Evolutionary conservation across 768 basidiomycete genomes (phyloP), one percentile per base, ranked within the genome.

Genomic region (Mycena leptocephala): DNA sequence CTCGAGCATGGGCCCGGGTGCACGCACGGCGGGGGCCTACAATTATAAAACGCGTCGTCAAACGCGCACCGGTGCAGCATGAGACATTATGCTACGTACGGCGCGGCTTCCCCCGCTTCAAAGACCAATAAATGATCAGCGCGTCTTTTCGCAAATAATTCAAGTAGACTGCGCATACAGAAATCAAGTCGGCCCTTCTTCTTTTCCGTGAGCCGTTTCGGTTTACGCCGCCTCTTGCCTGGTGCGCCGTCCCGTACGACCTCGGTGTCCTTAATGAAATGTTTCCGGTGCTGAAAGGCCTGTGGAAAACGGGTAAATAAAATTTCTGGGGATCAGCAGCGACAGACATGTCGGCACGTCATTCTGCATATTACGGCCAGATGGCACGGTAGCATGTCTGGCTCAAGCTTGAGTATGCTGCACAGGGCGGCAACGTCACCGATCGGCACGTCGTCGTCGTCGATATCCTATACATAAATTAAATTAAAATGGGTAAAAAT

Each of bases 331-430:
- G 80, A 79, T 33, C 41, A 24, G 28, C 22, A 72, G 13, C 13
- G 6, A 22, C 76, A 41, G 75, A 89, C 91, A 82, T 92, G 86
- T 33, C 82, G 81, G 71, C 92, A 93, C 13, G 86, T 85, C 72
- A 86, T 89, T 14, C 87, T 84, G 59, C 88, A 89, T 35, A 92
- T 85, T 1, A 83, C 75, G 24, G 91, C 88, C 32, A 92, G 75
- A 75, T 90, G 84, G 74, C 92, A 93, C 0, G 91, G 91, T 22
- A 80, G 76, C 26, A 87, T 73, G 69, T 92, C 88, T 10, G 92
- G 90, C 14, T 85, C 80, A 33, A 90, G 78, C 18, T 84, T 85
- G 13, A 92, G 79, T 0, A 90, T 72, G 39, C 85, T 85, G 18
- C 79, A 59, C 1, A 91, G 80, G 2, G 80, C 75, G 4, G 79